These are phyloP conservation scores for Metschnikowia bowlesiae DNA, from an alignment of 805 yeast genomes.

Conservation along the genomic window DNA sequence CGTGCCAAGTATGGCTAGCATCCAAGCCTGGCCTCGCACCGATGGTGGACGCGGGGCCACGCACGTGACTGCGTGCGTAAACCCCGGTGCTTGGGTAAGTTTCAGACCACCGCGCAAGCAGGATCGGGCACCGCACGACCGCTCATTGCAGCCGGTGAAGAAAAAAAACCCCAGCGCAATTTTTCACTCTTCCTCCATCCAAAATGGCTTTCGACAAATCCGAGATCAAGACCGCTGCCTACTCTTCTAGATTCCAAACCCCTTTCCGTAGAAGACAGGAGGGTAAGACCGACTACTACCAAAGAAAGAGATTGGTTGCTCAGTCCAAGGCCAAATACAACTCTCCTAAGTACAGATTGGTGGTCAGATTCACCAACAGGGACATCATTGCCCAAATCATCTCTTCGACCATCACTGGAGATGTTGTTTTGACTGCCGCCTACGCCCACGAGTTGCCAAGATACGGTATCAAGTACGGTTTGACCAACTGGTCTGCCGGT, in stretches of 20 bases:
- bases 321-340: constrained; percentile 99
- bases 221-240: constrained; percentile 76
- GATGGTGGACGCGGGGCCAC: too few species aligned
- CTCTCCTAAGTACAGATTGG: constrained; percentile 99
- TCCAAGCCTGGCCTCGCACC: too few species aligned
- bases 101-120: not conserved
- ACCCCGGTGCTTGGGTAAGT: not conserved
- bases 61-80: constrained; percentile 6
- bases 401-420: constrained; percentile 97
- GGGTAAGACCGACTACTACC: constrained; percentile 99
- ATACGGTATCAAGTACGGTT: constrained; percentile 97
- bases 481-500: constrained; percentile 99
- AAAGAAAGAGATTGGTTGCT: constrained; percentile 98
- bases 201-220: constrained; percentile 73
- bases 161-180: constrained; percentile 5
- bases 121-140: constrained; percentile 9
- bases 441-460: constrained; percentile 98
- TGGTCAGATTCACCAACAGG: constrained; percentile 99
- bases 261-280: constrained; percentile 99
- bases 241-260: constrained; percentile 99
- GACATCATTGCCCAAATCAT: constrained; percentile 98
- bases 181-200: constrained; percentile 7
- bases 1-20: too few species aligned
- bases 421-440: constrained; percentile 93
- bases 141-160: constrained; percentile 7